Percentiles rank a stretch among this genome's conserved stretches.
These are phyloP conservation scores for Linum tenue DNA, from an alignment of 345 rosid genomes.

Conservation along the genomic window DNA sequence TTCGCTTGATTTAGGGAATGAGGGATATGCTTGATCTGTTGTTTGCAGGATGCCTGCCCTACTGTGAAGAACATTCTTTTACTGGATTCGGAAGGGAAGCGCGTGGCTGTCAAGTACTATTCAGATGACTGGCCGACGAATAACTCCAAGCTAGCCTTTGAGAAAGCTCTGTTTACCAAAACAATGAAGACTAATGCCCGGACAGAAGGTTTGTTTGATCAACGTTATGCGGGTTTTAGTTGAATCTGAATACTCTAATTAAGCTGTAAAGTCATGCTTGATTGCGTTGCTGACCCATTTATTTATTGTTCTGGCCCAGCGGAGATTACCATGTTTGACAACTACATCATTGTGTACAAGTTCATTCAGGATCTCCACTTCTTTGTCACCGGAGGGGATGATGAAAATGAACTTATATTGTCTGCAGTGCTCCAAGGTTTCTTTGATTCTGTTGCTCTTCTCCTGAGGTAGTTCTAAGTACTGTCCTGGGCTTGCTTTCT, in stretches of 20 bases:
- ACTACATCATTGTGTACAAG: slow-evolving; percentile 60
- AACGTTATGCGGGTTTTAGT: not conserved
- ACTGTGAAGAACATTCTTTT: slow-evolving; percentile 76
- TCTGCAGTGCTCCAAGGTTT: slow-evolving; percentile 76
- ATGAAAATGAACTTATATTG: slow-evolving; percentile 79
- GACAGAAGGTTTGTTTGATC: slow-evolving; percentile 46
- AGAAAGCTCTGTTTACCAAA: slow-evolving; percentile 58
- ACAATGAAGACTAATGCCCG: slow-evolving; percentile 87
- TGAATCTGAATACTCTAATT: not conserved
- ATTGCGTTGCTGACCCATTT: slow-evolving; percentile 4
- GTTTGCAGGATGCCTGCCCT: slow-evolving; percentile 59
- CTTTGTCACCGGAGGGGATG: slow-evolving; percentile 76
- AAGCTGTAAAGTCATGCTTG: not conserved
- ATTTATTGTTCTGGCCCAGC: slow-evolving; percentile 35
- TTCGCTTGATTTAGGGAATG: slow-evolving; percentile 15
- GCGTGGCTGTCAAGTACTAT: slow-evolving; percentile 77
- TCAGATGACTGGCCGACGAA: slow-evolving; percentile 90
- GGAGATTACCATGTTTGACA: slow-evolving; percentile 68
- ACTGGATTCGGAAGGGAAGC: slow-evolving; percentile 92
- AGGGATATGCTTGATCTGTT: slow-evolving; percentile 7
- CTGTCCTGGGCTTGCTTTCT: not conserved
- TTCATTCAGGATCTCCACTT: slow-evolving; percentile 84
- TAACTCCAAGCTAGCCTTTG: slow-evolving; percentile 58
- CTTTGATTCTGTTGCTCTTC: slow-evolving; percentile 68
- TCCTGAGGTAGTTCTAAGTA: slow-evolving; percentile 48